Evolutionary conservation across 495 filamentous ascomycete genomes (phyloP).

Genomic region (Tuber brumale): DNA sequence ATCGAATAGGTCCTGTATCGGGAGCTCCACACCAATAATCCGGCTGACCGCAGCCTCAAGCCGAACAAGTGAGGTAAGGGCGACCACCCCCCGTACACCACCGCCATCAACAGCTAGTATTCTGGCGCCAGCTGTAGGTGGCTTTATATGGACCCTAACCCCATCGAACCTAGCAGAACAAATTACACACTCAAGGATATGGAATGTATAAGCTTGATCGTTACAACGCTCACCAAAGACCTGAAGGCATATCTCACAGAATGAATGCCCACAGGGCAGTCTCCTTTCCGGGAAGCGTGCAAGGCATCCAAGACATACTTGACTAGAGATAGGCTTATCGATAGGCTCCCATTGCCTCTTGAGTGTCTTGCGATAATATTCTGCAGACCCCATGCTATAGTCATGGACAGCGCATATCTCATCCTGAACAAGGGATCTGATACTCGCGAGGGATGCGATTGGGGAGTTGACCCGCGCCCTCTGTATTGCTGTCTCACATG

Average conservation of each 20-base stretch:
- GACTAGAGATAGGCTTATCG: not conserved
- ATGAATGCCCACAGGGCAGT: not conserved
- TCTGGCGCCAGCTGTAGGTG: constrained; percentile 47
- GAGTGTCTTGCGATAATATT: not conserved
- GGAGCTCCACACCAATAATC: constrained; percentile 16
- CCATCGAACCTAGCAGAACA: not conserved
- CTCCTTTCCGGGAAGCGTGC: not conserved
- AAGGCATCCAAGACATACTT: not conserved
- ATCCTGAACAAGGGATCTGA: not conserved
- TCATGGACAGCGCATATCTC: not conserved
- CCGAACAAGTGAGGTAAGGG: constrained; percentile 24
- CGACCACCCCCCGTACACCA: constrained; percentile 46
- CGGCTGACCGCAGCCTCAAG: constrained; percentile 16
- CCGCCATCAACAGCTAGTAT: constrained; percentile 55
- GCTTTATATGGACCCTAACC: constrained; percentile 44
- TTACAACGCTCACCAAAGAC: not conserved
- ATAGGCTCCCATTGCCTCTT: not conserved
- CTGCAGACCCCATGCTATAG: not conserved
- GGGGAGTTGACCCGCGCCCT: not conserved
- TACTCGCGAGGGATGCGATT: not conserved
- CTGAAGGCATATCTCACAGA: not conserved
- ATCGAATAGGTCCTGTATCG: constrained; percentile 32
- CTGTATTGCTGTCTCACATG: not conserved
- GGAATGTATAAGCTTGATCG: not conserved
- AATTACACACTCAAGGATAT: not conserved